These are phyloP conservation scores for Emergomyces orientalis DNA, from an alignment of 2,329 filamentous ascomycete species.

Conservation along the genomic window DNA sequence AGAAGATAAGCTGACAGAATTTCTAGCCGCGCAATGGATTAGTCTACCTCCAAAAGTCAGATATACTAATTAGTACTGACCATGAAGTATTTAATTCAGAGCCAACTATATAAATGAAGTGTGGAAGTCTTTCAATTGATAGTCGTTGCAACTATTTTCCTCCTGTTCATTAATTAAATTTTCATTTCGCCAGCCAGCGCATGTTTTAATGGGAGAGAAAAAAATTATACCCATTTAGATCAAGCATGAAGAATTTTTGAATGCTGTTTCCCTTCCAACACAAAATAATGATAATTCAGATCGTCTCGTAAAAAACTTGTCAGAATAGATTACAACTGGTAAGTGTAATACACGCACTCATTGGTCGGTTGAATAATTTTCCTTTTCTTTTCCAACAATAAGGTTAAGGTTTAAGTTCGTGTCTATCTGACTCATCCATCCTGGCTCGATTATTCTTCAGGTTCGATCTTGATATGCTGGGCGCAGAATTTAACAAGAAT, in stretches of 20 bases:
- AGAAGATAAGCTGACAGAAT: constrained; percentile 6
- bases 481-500: neutral
- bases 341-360: no score
- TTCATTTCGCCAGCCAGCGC: no score
- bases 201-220: no score
- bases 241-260: no score
- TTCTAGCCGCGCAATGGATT: constrained; percentile 53
- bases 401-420: neutral
- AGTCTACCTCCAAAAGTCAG: constrained; percentile 50
- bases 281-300: no score
- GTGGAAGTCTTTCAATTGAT: neutral
- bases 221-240: no score
- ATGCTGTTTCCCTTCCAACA: no score
- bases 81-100: constrained; percentile 1
- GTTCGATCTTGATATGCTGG: neutral
- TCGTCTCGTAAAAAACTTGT: no score
- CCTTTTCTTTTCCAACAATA: neutral
- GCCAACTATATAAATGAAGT: neutral
- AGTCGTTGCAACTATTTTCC: neutral
- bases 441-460: neutral
- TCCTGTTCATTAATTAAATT: neutral
- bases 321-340: no score
- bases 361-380: neutral
- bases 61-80: neutral
- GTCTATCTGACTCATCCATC: neutral